Percentiles rank a stretch among this genome's conserved stretches.
phyloP scores from a whole-genome alignment of 2,329 filamentous ascomycete species.

The Ceratocystiopsis sp. region DNA sequence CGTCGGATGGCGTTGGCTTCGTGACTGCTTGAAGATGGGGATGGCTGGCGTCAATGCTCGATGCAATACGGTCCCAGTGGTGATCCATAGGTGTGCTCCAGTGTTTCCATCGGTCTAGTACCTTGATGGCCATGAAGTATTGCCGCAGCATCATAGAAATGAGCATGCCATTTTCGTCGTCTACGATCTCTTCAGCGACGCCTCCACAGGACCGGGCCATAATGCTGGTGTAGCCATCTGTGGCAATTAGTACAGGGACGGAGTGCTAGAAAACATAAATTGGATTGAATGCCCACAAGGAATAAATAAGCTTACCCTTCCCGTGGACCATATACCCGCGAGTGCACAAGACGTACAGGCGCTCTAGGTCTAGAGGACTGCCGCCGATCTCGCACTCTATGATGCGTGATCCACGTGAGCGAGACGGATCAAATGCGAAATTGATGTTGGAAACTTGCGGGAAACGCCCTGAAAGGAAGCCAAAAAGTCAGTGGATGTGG shows the following conservation, averaged over 20 bases:
- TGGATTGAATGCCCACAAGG: neutral
- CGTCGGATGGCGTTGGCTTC: neutral
- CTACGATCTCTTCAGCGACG: conserved; percentile 58
- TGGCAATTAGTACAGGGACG: neutral
- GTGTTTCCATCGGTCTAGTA: conserved; percentile 62
- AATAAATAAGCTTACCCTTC: conserved; percentile 29
- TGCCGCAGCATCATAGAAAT: conserved; percentile 77
- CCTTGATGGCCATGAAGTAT: conserved; percentile 76
- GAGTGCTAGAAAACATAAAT: neutral
- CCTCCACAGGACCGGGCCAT: conserved; percentile 65
- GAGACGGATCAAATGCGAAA: conserved; percentile 53
- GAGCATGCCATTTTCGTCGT: conserved; percentile 73
- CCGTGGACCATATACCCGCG: conserved; percentile 79
- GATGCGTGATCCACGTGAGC: conserved; percentile 44
- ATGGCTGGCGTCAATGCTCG: conserved; percentile 36
- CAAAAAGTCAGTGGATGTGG: neutral
- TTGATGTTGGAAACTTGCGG: conserved; percentile 73
- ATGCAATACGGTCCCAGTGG: conserved; percentile 52
- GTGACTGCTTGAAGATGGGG: conserved; percentile 25
- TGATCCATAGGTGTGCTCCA: conserved; percentile 44
- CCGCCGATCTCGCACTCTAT: conserved; percentile 43
- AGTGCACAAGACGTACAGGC: conserved; percentile 57
- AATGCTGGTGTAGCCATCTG: conserved; percentile 62
- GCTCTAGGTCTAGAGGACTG: conserved; percentile 41
- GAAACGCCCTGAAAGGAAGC: conserved; percentile 36